Conservation (phyloP, 2,329 filamentous ascomycete genomes). For the Talaromyces sp. region DNA sequence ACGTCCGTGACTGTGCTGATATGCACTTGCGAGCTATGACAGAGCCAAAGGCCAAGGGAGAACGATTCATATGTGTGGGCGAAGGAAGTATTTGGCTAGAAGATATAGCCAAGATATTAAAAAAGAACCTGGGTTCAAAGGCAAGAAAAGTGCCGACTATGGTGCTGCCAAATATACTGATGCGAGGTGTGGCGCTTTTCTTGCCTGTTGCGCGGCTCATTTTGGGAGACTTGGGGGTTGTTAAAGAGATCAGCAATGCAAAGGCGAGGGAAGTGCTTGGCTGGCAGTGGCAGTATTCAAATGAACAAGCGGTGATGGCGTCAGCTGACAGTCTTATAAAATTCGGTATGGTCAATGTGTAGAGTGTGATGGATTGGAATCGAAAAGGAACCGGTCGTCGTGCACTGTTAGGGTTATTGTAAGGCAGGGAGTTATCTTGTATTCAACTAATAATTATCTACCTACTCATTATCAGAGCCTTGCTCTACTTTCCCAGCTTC, state of each 20-base stretch:
- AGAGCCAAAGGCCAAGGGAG: slow-evolving; percentile 3
- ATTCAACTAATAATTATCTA: too few relatives aligned
- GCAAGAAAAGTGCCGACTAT: slow-evolving; percentile 11
- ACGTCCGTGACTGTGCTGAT: slow-evolving; percentile 11
- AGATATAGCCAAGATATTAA: slow-evolving; percentile 8
- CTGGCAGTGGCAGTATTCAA: slow-evolving; percentile 14
- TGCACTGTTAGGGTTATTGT: background rate
- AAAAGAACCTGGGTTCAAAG: slow-evolving; percentile 5
- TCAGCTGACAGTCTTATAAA: slow-evolving; percentile 8
- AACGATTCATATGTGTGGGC: slow-evolving; percentile 11
- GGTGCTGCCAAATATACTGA: slow-evolving; percentile 4
- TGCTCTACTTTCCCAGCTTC: background rate
- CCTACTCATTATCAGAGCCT: background rate
- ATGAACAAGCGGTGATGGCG: slow-evolving; percentile 12
- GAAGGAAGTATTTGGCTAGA: slow-evolving; percentile 11
- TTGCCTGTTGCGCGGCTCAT: slow-evolving; percentile 9
- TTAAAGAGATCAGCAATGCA: background rate
- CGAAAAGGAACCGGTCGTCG: background rate
- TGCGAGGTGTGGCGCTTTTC: slow-evolving; percentile 11
- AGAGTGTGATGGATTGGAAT: background rate
- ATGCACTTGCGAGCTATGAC: slow-evolving; percentile 12
- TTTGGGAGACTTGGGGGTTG: background rate
- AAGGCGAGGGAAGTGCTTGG: slow-evolving; percentile 16
- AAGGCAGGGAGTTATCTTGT: background rate
- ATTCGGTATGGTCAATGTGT: background rate